Percentiles rank a stretch among this genome's conserved stretches.
phyloP scores from a whole-genome alignment of 768 basidiomycete genomes.

The Suillus clintonianus region DNA sequence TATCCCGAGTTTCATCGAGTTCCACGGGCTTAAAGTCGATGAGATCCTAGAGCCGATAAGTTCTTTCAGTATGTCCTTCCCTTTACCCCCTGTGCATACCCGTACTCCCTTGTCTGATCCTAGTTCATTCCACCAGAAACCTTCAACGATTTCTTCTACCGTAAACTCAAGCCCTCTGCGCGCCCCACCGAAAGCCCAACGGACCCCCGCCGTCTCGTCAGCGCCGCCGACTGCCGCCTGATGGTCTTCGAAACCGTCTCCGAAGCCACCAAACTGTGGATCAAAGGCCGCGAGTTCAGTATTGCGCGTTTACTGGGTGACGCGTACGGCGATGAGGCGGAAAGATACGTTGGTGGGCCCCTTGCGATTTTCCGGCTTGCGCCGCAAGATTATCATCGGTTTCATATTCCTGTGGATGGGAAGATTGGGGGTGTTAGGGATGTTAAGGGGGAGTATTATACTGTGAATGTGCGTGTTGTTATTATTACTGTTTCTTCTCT shows the following conservation, averaged over 20 bases:
- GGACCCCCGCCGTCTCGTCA: conserved; percentile 79
- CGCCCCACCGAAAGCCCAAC: conserved; percentile 73
- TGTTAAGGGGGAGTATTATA: conserved; percentile 93
- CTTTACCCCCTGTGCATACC: conserved; percentile 7
- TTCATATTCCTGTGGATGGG: conserved; percentile 87
- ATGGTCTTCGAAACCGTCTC: conserved; percentile 88
- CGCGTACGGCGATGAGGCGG: conserved; percentile 65
- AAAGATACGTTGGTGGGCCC: conserved; percentile 77
- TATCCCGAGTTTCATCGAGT: conserved; percentile 86
- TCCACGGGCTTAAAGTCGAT: conserved; percentile 80
- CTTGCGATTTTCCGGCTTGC: conserved; percentile 90
- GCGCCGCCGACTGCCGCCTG: conserved; percentile 94
- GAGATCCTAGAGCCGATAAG: conserved; percentile 84
- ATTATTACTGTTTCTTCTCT: no score
- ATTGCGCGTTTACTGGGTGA: conserved; percentile 80
- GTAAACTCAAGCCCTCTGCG: conserved; percentile 82
- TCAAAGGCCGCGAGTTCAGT: conserved; percentile 94
- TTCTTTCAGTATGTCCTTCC: conserved; percentile 68
- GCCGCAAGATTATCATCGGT: conserved; percentile 95
- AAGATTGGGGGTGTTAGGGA: conserved; percentile 79
- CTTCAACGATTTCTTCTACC: conserved; percentile 93
- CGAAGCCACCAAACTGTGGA: conserved; percentile 91
- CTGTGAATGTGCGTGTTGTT: conserved; percentile 86
- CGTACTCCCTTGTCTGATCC: neutral
- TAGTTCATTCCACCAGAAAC: conserved; percentile 59